phyloP scores from a whole-genome alignment of 495 filamentous ascomycete genomes.

The Podospora anserina region DNA sequence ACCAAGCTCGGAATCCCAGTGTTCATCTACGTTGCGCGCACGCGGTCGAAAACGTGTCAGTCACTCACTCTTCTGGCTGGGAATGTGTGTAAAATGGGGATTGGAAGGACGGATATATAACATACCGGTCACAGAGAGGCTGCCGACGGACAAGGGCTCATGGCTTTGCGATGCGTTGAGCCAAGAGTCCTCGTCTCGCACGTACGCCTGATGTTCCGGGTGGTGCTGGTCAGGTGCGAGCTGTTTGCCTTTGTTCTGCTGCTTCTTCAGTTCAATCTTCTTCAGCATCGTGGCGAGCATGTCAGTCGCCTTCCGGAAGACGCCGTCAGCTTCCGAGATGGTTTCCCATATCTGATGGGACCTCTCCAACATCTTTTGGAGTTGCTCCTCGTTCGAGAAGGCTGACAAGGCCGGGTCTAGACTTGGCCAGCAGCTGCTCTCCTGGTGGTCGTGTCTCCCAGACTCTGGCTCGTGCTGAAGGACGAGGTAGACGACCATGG shows the following conservation, averaged over 20 bases:
- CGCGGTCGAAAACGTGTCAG: neutral
- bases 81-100: neutral
- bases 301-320: constrained; percentile 25
- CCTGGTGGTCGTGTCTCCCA: constrained; percentile 24
- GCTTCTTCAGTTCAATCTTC: constrained; percentile 14
- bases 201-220: neutral
- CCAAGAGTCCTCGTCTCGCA: constrained; percentile 3
- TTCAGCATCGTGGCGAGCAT: constrained; percentile 26
- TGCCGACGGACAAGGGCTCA: neutral
- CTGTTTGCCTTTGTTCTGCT: neutral
- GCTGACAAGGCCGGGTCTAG: constrained; percentile 5
- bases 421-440: constrained; percentile 11
- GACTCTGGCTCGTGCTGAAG: constrained; percentile 35
- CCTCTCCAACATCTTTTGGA: constrained; percentile 27
- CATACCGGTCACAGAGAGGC: constrained; percentile 6
- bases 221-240: neutral
- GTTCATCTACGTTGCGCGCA: constrained; percentile 1
- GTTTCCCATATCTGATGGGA: constrained; percentile 35
- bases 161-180: neutral
- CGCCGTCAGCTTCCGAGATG: constrained; percentile 9
- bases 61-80: neutral
- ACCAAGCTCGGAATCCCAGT: neutral
- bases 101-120: neutral
- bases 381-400: constrained; percentile 27
- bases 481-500: constrained; percentile 45